Base-by-base conservation (phyloP, 495 filamentous ascomycete genomes). In the Collariella sp. region DNA sequence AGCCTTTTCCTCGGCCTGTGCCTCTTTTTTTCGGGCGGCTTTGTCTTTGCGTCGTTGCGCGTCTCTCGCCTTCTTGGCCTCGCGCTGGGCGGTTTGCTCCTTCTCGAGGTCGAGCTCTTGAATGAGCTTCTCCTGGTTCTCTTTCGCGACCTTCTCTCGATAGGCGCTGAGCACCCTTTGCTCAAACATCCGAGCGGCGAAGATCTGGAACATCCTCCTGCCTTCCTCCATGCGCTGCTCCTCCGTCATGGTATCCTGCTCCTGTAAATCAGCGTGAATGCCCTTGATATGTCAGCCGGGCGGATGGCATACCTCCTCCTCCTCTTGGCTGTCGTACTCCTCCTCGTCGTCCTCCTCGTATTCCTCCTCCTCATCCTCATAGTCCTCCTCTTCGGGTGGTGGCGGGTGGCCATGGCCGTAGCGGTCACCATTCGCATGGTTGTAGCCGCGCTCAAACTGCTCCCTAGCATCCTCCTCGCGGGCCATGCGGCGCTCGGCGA, bases 141-240 rank as follows among this genome's bases (percentile, higher is more conserved):
- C 91, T 57, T 84, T 81, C 15, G 93, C 88, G 11, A 97, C 90
- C 66, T 95, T 96, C 70, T 99, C 91, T 62, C 88, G 83, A 66
- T 99, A 99, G 38, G 93, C 93, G n/a, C 85, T 90, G 52, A 99
- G 79, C 10, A 99, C 93, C 58, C 93, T 78, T 68, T 97, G 94
- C 69, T 99, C 93, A 66, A 99, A 99, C 93, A 99, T 99, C 57
- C 93, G 81, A 36, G 93, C 93, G 48, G 93, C 93, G 70, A 99
- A 98, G 67, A 99, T 99, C 67, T 99, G 93, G 67, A 99, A 99
- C 93, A 99, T 99, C 55, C 93, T 79, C 46, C 94, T 81, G 45
- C 93, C 93, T 73, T 98, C 93, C 65, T 99, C 89, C 93, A 99
- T 97, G 33, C 93, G 87, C 71, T 99, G 91, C 67, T 94, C 88